Evolutionary conservation across 2,329 filamentous ascomycete genomes (phyloP), one percentile per base, ranked within the genome.

Genomic region (Xylariaceae sp.): DNA sequence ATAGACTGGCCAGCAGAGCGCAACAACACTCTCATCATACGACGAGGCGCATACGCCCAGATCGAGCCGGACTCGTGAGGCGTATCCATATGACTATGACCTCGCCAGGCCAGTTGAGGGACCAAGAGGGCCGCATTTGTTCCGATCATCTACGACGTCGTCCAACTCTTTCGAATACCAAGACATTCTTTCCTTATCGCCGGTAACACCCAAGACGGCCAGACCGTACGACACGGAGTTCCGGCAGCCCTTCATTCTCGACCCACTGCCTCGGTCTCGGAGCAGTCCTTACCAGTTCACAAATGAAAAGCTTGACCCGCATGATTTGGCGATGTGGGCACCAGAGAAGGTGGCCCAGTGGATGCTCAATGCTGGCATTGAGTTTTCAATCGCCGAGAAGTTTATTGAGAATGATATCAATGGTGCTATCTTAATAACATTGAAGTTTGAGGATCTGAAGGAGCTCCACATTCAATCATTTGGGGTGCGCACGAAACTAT

Each of bases 361-460:
- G 80, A 93, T 96, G 89, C 79, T 84, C 60, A 81, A 88, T 64
- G 80, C 83, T 36, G 89, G 88, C 56, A 83, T 95, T 62, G 91
- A 95, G 63, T 71, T 81, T 41, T 71, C 76, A 6, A 76, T 92
- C 40, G 84, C 93, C 10, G 84, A 94, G 59, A 88, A 86, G 56
- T 96, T 98, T 60, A 77, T 91, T 50, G 80, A 86, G 58, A 94
- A 98, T 65, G 92, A 98, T 62, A 96, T 98, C 64, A 89, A 85
- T 21, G 92, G 92, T 12, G 77, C 82, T 4, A 88, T 97, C 45
- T 72, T 97, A 17, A 82, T 95, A 42, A 90, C 92, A n/a, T 72
- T 98, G 35, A 90, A 95, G 62, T 91, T 92, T 56, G 89, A 95
- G 53, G 91, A 93, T 58, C 71, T 93, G 45, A 85, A 85, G 64